Percentiles rank a stretch among this genome's conserved stretches.
Conservation (phyloP, 345 rosid species). For the Lepidium sativum region DNA sequence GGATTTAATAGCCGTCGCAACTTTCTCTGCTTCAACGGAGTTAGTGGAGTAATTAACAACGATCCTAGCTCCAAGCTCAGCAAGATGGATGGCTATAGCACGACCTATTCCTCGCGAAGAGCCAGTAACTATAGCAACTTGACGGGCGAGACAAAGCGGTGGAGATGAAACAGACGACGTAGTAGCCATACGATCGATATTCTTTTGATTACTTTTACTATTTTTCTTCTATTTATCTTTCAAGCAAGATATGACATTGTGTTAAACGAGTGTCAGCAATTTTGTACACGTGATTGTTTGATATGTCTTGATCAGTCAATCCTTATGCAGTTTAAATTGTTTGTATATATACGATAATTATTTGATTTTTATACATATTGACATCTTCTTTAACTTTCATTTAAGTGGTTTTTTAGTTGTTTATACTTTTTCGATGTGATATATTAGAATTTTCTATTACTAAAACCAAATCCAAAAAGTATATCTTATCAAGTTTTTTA, state of each 20-base stretch:
- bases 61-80: slow-evolving; percentile 46
- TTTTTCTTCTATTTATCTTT: not conserved
- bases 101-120: slow-evolving; percentile 33
- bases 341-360: not conserved
- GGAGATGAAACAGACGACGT: not conserved
- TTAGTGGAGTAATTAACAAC: slow-evolving; percentile 44
- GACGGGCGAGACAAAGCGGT: not conserved
- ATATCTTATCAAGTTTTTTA: too few relatives aligned
- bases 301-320: not conserved
- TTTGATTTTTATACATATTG: not conserved
- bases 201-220: not conserved
- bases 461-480: too few relatives aligned
- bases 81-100: slow-evolving; percentile 43
- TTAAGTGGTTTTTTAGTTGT: not conserved
- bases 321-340: not conserved
- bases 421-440: not conserved
- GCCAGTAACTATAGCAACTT: not conserved
- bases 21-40: slow-evolving; percentile 37
- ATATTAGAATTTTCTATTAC: not conserved
- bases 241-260: not conserved
- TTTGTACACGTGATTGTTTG: not conserved
- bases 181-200: not conserved
- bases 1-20: slow-evolving; percentile 25
- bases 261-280: not conserved
- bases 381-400: not conserved